These are phyloP conservation scores for Lasiosphaeris hirsuta DNA, from an alignment of 495 filamentous ascomycete genomes.

Conservation along the genomic window DNA sequence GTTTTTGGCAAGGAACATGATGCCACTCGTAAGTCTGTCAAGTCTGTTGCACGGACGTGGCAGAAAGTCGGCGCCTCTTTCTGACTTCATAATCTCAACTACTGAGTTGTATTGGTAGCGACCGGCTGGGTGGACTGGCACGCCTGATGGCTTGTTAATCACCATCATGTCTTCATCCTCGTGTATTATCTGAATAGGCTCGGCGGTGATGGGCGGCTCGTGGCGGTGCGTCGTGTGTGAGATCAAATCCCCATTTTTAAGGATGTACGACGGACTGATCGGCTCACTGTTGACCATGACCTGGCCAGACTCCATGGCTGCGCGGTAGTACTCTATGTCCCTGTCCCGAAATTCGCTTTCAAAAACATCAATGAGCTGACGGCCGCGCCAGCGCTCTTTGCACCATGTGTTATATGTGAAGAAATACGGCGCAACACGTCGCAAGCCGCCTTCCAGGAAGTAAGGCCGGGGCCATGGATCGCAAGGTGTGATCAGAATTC, in stretches of 20 bases:
- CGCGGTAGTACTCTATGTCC: constrained; percentile 78
- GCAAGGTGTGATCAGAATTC: constrained; percentile 29
- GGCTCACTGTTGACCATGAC: constrained; percentile 70
- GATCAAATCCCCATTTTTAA: constrained; percentile 65
- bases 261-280: constrained; percentile 46
- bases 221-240: constrained; percentile 94
- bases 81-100: constrained; percentile 84
- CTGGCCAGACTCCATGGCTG: constrained; percentile 73
- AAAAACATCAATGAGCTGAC: constrained; percentile 75
- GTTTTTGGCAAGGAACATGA: constrained; percentile 96
- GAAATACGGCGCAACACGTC: constrained; percentile 82
- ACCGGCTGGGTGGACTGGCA: constrained; percentile 92
- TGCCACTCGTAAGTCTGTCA: constrained; percentile 88
- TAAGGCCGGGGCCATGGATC: constrained; percentile 71
- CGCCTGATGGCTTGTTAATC: constrained; percentile 92
- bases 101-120: constrained; percentile 94
- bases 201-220: constrained; percentile 84
- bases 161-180: constrained; percentile 91
- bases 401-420: constrained; percentile 93
- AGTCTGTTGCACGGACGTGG: constrained; percentile 87
- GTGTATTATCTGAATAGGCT: constrained; percentile 75
- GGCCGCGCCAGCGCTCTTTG: constrained; percentile 83
- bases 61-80: constrained; percentile 64
- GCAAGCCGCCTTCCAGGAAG: constrained; percentile 72
- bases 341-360: constrained; percentile 82